Evolutionary conservation across 2,329 filamentous ascomycete genomes (phyloP), one percentile per base, ranked within the genome.

Genomic region (Colletotrichum liriopes): DNA sequence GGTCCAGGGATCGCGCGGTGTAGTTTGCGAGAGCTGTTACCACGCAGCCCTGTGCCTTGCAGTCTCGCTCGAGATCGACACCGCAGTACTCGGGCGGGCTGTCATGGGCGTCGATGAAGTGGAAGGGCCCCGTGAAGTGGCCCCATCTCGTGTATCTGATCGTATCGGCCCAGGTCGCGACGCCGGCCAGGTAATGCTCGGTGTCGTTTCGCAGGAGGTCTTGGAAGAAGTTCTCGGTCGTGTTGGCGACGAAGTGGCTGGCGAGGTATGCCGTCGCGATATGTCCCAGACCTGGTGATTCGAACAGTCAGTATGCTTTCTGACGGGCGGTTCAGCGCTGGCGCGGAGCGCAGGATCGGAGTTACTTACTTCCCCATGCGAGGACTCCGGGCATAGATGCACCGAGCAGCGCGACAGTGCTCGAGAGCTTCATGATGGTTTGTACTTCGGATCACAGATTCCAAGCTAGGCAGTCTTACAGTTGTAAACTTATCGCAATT

Each of bases 101-200:
- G 81, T 93, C 91, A 76, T 91, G 86, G 71, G 91, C 90, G 79
- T 93, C 91, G 81, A 93, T 93, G 82, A 90, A 93, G 84, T 93
- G 91, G 80, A 91, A 92, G 43, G 86, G 86, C 74, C 85, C 88
- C 11, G 88, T 90, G 80, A 90, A 93, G 47, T 85, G 84, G 18
- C 89, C 90, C 83, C 88, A 91, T 79, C 86, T 85, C 9, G 89
- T 91, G 82, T 93, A 92, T 32, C 90, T 86, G 79, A 91, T 86
- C 49, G 86, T 90, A 81, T 93, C 91, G 39, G 91, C 91, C 91
- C 91, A 93, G 12, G 89, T 89, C 3, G 91, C 91, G 3, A 92
- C 87, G 68, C 85, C 85, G 59, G 90, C 90, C 35, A 93, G 85
- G 77, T 92, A 92, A 76, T 90, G 86, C 67, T 83, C 80, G 1